phyloP scores from a whole-genome alignment of 1,284 basidiomycete genomes.

The Irpex sp. region DNA sequence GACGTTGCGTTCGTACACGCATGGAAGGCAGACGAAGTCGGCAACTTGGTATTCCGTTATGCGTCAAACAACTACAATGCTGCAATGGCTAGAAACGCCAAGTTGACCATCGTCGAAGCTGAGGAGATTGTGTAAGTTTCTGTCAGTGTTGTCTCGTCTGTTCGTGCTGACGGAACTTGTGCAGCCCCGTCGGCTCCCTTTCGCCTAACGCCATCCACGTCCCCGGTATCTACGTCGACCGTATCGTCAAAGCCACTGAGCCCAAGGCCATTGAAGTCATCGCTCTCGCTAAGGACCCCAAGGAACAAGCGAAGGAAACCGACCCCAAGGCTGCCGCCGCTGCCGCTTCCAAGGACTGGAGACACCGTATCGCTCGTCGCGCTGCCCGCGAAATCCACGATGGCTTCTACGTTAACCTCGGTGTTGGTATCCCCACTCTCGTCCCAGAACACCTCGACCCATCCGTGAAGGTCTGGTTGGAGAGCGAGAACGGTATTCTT shows the following conservation, averaged over 20 bases:
- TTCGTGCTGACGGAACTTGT: neutral
- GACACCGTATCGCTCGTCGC: conserved; percentile 77
- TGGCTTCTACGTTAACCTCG: conserved; percentile 72
- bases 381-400: conserved; percentile 88
- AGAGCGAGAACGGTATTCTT: conserved; percentile 93
- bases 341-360: conserved; percentile 45
- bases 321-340: conserved; percentile 29
- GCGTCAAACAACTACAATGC: conserved; percentile 87
- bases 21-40: conserved; percentile 92
- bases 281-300: conserved; percentile 48
- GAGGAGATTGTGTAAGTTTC: conserved; percentile 74
- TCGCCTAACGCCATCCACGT: conserved; percentile 82
- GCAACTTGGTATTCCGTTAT: conserved; percentile 86
- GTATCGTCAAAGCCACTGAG: conserved; percentile 74
- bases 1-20: conserved; percentile 89
- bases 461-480: conserved; percentile 82
- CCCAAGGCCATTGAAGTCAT: conserved; percentile 79
- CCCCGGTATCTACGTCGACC: conserved; percentile 86
- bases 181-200: conserved; percentile 68
- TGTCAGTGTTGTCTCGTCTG: neutral
- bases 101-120: conserved; percentile 89
- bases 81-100: conserved; percentile 87
- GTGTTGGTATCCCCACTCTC: conserved; percentile 87
- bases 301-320: conserved; percentile 18
- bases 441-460: conserved; percentile 74